Conservation (phyloP, 768 basidiomycete genomes). For the Exidia glandulosa region DNA sequence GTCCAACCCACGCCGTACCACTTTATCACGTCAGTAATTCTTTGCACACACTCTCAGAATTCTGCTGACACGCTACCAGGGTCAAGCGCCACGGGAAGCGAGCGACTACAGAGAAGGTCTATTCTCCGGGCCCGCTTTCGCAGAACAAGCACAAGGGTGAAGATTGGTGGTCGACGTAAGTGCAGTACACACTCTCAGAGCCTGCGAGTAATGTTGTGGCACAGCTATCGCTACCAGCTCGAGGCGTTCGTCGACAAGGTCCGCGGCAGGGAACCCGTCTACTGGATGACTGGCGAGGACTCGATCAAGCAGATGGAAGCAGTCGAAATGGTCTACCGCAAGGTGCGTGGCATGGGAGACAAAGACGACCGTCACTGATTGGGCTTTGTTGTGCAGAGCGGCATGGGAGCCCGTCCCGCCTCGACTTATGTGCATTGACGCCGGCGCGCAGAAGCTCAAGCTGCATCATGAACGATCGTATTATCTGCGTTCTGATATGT, state of each 20-base stretch:
- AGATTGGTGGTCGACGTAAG: conserved; percentile 47
- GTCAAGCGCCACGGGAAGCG: conserved; percentile 24
- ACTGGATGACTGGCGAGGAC: conserved; percentile 45
- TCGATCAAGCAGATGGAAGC: conserved; percentile 44
- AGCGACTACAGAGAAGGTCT: conserved; percentile 37
- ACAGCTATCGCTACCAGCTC: conserved; percentile 44
- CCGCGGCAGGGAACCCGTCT: conserved; percentile 37
- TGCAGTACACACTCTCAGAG: conserved; percentile 2
- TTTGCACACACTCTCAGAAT: neutral
- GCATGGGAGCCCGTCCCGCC: too few relatives aligned
- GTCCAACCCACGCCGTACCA: conserved; percentile 36
- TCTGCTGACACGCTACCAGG: too few relatives aligned
- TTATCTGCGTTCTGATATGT: too few relatives aligned
- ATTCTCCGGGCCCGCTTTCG: too few relatives aligned
- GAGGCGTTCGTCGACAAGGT: conserved; percentile 56
- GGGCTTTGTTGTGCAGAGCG: too few relatives aligned
- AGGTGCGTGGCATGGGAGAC: too few relatives aligned
- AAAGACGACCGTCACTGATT: too few relatives aligned
- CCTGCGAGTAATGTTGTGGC: too few relatives aligned
- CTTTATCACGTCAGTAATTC: conserved; percentile 24
- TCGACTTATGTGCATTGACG: too few relatives aligned
- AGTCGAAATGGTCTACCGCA: conserved; percentile 47
- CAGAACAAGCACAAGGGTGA: conserved; percentile 25
- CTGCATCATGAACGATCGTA: too few relatives aligned
- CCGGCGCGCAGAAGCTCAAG: too few relatives aligned